Base-by-base conservation (phyloP, 2,329 filamentous ascomycete genomes). In the Epichloe uncinata region DNA sequence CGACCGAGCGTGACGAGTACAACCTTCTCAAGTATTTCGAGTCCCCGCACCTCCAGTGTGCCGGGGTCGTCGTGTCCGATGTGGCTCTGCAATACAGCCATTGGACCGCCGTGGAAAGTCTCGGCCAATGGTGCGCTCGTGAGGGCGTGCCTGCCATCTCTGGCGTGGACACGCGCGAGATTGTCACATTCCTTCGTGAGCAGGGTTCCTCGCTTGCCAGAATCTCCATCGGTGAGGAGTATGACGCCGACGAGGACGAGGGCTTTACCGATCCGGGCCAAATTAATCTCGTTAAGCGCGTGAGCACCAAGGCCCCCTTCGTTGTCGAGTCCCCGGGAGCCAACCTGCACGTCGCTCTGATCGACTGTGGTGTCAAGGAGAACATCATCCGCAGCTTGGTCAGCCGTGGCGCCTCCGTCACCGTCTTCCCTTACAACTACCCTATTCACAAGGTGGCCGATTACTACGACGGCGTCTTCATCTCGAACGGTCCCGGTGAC, bases 341-440 rank as follows among this genome's bases (percentile, higher is more conserved):
- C 55, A 81, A 85, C 62, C 84, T 87, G 66, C 93, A 98, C 72
- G 81, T 98, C 59, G 93, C 91, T 52, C 78, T 98, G 58, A 85
- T 98, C 65, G 93, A 98, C 72, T 98, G 93, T 63, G 93, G 93
- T 74, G 93, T 97, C 59, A 98, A 98, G 80, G 93, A 98, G 79
- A 98, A 98, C 75, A 98, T 98, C 61, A 82, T 98, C 53, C 88
- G 93, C 63, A 94, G 87, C 67, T 77, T 98, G 53, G 90, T 97
- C 63, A 84, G 79, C 69, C 89, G 93, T 56, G 93, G 93, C 53
- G 87, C 90, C 49, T 90, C 87, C 55, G 86, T 95, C 56, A 97
- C 93, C 40, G 87, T 88, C 61, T 94, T 98, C 75, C 93, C 93
- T 52, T 96, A 85, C 71, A 83, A 97, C 74, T 97, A 93, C 73